Percentiles rank a stretch among this genome's conserved stretches.
These are phyloP conservation scores for Kwoniella dendrophila DNA, from an alignment of 768 basidiomycete genomes.

Conservation along the genomic window DNA sequence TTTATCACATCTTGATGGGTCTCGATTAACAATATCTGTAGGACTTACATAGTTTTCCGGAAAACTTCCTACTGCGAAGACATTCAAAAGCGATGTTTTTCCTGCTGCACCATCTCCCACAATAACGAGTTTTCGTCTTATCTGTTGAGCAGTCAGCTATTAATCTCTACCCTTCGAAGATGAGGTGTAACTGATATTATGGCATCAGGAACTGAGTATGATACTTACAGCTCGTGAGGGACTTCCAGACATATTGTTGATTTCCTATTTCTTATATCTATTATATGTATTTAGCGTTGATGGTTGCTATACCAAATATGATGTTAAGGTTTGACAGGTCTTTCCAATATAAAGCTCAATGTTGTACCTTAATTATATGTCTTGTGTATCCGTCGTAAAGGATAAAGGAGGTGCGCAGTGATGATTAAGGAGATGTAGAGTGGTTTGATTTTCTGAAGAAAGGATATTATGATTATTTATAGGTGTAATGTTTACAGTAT, in stretches of 20 bases:
- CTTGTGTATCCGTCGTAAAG: no score
- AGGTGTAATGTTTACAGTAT: no score
- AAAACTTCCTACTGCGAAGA: slow-evolving; percentile 52
- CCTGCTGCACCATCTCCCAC: slow-evolving; percentile 99
- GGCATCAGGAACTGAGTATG: neutral
- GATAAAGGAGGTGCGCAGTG: neutral
- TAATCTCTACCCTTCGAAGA: neutral
- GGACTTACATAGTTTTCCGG: slow-evolving; percentile 47
- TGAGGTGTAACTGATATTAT: neutral
- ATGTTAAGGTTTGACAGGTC: no score
- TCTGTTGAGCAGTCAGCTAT: slow-evolving; percentile 59
- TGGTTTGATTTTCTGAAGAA: no score
- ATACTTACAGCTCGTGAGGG: slow-evolving; percentile 25
- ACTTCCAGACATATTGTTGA: slow-evolving; percentile 18
- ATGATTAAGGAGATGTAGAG: neutral
- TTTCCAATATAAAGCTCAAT: no score
- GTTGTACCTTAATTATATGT: no score
- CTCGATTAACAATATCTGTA: no score
- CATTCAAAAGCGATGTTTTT: slow-evolving; percentile 61
- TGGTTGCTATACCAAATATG: no score
- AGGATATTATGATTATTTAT: no score
- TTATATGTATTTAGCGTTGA: neutral
- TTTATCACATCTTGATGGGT: no score
- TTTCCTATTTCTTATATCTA: neutral
- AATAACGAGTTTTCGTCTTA: slow-evolving; percentile 84